Conservation (phyloP, 768 basidiomycete species). For the Gelatoporia subvermispora region DNA sequence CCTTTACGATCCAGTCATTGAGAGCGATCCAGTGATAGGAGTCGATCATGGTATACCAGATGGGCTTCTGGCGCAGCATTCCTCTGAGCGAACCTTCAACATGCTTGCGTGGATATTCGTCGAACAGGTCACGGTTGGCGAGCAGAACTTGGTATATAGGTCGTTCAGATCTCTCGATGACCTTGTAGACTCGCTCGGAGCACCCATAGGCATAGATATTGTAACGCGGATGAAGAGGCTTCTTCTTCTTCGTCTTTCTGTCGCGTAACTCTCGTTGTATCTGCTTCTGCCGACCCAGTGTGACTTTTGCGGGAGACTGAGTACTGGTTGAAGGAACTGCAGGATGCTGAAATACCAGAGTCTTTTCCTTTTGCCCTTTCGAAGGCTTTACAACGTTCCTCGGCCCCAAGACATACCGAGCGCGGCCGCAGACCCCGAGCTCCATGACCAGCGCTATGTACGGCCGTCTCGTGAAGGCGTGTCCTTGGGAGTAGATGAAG, state of each 20-base stretch:
- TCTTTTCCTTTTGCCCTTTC: not conserved
- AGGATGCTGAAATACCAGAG: no score
- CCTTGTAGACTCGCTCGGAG: constrained; percentile 13
- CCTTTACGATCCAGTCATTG: no score
- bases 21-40: no score
- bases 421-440: constrained; percentile 11
- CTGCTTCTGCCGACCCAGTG: not conserved
- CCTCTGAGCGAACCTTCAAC: no score
- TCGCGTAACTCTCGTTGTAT: no score
- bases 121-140: not conserved
- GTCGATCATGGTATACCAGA: no score
- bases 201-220: constrained; percentile 15
- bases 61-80: no score
- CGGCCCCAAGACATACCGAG: not conserved
- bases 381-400: not conserved
- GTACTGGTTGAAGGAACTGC: no score
- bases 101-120: not conserved
- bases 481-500: not conserved
- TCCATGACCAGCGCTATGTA: constrained; percentile 19
- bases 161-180: not conserved
- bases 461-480: constrained; percentile 5
- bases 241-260: not conserved
- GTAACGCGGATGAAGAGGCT: constrained; percentile 21
- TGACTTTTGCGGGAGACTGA: not conserved
- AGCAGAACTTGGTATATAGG: not conserved